Conservation (phyloP, 2,329 filamentous ascomycete species). For the Ceratocystis destructans region DNA sequence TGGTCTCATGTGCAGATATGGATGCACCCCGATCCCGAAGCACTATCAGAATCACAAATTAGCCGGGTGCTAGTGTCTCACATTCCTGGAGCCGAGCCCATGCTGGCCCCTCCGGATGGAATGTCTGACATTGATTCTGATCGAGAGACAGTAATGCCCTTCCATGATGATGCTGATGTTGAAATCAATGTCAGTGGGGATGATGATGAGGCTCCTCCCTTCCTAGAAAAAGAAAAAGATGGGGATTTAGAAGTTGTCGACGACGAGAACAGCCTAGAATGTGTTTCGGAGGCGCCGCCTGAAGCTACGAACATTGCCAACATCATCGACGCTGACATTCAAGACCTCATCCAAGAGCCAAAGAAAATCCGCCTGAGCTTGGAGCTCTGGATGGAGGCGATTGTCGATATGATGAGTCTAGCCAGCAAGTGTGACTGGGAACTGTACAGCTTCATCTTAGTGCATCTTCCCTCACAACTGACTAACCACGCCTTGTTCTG, state of each 20-base stretch:
- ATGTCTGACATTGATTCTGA: constrained; percentile 17
- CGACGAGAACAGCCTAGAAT: constrained; percentile 18
- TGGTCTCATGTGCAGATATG: constrained; percentile 40
- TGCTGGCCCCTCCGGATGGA: constrained; percentile 18
- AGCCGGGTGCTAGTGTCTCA: constrained; percentile 40
- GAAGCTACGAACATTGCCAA: constrained; percentile 19
- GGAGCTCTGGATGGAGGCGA: constrained; percentile 59
- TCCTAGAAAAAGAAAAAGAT: constrained; percentile 8
- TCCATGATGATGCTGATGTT: constrained; percentile 8
- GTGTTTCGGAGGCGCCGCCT: constrained; percentile 22
- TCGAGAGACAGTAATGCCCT: constrained; percentile 9
- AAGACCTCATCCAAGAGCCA: neutral
- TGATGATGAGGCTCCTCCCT: constrained; percentile 17
- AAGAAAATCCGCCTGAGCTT: constrained; percentile 40
- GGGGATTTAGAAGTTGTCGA: neutral
- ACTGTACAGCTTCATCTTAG: constrained; percentile 77
- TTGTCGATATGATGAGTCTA: constrained; percentile 33
- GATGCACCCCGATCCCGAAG: constrained; percentile 43
- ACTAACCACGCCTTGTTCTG: constrained; percentile 79
- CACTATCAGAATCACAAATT: constrained; percentile 37
- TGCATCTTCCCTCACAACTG: constrained; percentile 74
- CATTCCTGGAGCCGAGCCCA: constrained; percentile 20
- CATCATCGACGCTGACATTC: neutral
- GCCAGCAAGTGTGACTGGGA: constrained; percentile 56
- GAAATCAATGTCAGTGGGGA: constrained; percentile 15